A percentile compares a stretch with the other conserved stretches of the same genome.
These are phyloP conservation scores for Lachnellula hyalina DNA, from an alignment of 2,329 filamentous ascomycete species.

Conservation along the genomic window DNA sequence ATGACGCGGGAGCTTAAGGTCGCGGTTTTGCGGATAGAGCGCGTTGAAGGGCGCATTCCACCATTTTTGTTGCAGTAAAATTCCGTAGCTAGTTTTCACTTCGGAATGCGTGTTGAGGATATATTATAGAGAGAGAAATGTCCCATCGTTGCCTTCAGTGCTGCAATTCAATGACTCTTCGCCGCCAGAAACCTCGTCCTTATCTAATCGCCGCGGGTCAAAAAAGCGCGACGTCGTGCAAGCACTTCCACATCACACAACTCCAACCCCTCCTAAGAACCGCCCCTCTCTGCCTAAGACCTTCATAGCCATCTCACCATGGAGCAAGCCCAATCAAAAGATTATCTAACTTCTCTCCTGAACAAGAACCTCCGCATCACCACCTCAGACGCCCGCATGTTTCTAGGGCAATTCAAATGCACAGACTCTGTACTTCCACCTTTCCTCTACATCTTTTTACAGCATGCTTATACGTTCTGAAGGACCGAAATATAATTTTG, in stretches of 20 bases:
- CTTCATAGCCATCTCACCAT: slow-evolving; percentile 5
- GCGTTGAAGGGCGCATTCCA: slow-evolving; percentile 1
- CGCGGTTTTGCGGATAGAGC: neutral
- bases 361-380: slow-evolving; percentile 75
- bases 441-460: neutral
- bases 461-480: slow-evolving; percentile 1
- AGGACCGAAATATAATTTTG: slow-evolving; percentile 88
- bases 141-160: neutral
- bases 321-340: slow-evolving; percentile 44
- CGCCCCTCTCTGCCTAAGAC: neutral
- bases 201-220: slow-evolving; percentile 11
- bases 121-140: neutral
- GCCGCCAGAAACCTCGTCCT: neutral
- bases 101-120: neutral
- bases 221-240: neutral
- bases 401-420: slow-evolving; percentile 88
- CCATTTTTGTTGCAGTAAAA: slow-evolving; percentile 6
- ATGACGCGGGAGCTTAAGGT: slow-evolving; percentile 6
- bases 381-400: slow-evolving; percentile 79
- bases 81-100: neutral
- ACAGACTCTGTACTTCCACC: slow-evolving; percentile 69
- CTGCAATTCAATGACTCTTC: slow-evolving; percentile 5
- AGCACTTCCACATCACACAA: neutral
- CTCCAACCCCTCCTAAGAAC: neutral
- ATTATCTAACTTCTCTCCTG: slow-evolving; percentile 61